Conservation (phyloP, 768 basidiomycete genomes). For the Neoboletus subvelutipes region DNA sequence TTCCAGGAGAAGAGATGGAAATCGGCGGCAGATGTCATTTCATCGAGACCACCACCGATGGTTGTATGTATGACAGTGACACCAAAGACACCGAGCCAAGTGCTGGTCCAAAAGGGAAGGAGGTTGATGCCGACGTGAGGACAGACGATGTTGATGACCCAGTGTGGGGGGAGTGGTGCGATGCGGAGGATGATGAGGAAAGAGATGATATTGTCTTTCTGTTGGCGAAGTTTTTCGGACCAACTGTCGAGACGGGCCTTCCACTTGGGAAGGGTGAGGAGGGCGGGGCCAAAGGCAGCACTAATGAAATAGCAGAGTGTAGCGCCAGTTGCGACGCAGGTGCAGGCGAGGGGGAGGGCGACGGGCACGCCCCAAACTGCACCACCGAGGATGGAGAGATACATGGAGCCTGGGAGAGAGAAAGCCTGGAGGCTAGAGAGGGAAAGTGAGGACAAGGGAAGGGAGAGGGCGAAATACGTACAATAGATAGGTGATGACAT, state of each 20-base stretch:
- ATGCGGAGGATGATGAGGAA: slow-evolving; percentile 95
- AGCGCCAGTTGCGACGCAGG: slow-evolving; percentile 89
- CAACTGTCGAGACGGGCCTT: slow-evolving; percentile 79
- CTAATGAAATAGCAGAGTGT: slow-evolving; percentile 92
- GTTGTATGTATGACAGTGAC: slow-evolving; percentile 93
- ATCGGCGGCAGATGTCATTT: slow-evolving; percentile 92
- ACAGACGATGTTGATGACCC: slow-evolving; percentile 92
- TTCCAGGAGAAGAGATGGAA: slow-evolving; percentile 92
- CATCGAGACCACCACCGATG: slow-evolving; percentile 89
- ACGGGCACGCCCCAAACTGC: slow-evolving; percentile 90
- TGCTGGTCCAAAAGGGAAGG: slow-evolving; percentile 85
- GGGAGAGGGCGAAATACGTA: slow-evolving; percentile 42
- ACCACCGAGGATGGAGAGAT: slow-evolving; percentile 93
- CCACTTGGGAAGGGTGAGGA: slow-evolving; percentile 85
- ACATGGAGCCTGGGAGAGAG: slow-evolving; percentile 96
- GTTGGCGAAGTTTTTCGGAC: slow-evolving; percentile 72
- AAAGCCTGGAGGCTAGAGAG: slow-evolving; percentile 84
- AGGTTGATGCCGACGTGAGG: slow-evolving; percentile 90
- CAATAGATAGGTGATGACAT: slow-evolving; percentile 91
- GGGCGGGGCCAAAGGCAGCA: slow-evolving; percentile 87
- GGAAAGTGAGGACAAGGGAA: slow-evolving; percentile 8
- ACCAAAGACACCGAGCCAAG: slow-evolving; percentile 88
- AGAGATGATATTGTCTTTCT: slow-evolving; percentile 83
- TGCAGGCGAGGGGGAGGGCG: slow-evolving; percentile 87
- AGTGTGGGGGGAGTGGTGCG: slow-evolving; percentile 92